Evolutionary conservation across 2,329 filamentous ascomycete species (phyloP), one percentile per base, ranked within the genome.

Genomic region (Fusarium xylarioides): DNA sequence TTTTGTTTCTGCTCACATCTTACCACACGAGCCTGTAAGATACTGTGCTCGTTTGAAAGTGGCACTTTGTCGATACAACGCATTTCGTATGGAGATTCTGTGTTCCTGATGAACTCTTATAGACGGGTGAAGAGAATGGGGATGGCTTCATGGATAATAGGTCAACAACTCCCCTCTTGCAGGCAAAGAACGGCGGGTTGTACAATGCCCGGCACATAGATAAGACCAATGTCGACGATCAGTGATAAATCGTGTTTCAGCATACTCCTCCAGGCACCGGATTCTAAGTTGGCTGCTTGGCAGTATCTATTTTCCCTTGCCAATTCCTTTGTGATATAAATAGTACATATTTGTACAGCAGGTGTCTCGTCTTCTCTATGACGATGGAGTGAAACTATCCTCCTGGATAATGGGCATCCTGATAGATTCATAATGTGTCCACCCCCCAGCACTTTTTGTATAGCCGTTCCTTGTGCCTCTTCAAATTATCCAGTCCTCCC

Each of bases 401-500:
- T 32, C 52, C 53, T 16, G 5, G 15, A n/a, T 19, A 21, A 15
- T 37, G 11, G 43, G 14, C 49, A 15, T 26, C 37, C 19, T 28
- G 8, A 15, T 32, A 16, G 21, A 18, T 43, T 69, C 47, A 67
- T n/a, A 61, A 42, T 26, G 66, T 58, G 42, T 60, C 56, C 15
- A 30, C 30, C 19, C 71, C 75, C 80, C 81, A 83, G 28, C 79
- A 81, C 43, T 63, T 65, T 49, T 78, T 70, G 54, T 81, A 81
- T 44, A 88, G 71, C 58, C 80, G 78, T 46, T 75, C 68, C 55
- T 80, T 74, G 66, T 86, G 85, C 49, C 68, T 83, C 64, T 92
- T 88, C 70, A 98, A 84, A 75, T 90, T 91, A 11, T 85, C 84
- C 75, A 90, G 88, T 65, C 83, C 84, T 57, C 80, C 81, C 65